Conservation (phyloP, 129 eudicot species). For the Flaveria linearis region DNA sequence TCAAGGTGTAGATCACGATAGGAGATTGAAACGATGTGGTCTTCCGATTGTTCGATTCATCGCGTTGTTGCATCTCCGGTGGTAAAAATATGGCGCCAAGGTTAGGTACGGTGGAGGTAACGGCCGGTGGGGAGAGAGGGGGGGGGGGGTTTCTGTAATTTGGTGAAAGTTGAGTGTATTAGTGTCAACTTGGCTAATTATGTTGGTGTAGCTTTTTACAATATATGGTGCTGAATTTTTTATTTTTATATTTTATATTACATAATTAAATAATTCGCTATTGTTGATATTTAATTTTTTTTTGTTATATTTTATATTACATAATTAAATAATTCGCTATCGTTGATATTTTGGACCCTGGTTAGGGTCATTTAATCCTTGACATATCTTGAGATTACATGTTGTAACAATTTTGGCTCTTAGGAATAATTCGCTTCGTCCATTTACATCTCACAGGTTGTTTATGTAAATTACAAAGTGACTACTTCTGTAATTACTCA, state of each 20-base stretch:
- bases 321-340: not conserved
- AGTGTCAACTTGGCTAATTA: conserved; percentile 49
- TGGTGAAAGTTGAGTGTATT: conserved; percentile 44
- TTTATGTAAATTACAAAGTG: too few species aligned
- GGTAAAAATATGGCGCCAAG: conserved; percentile 39
- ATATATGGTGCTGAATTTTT: conserved; percentile 25
- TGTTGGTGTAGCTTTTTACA: conserved; percentile 30
- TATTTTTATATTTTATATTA: not conserved
- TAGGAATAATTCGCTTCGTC: too few species aligned
- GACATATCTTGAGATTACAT: too few species aligned
- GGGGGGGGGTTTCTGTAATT: conserved; percentile 28
- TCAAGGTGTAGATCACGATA: conserved; percentile 46
- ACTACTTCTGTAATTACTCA: too few species aligned
- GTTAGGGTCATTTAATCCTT: too few species aligned
- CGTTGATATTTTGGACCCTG: too few species aligned
- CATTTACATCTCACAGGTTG: too few species aligned
- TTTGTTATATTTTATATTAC: not conserved
- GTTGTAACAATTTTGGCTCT: too few species aligned
- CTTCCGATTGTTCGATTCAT: conserved; percentile 8
- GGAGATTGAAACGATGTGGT: not conserved
- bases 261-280: not conserved
- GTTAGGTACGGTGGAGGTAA: conserved; percentile 4
- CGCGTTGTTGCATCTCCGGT: conserved; percentile 10
- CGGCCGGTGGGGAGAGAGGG: not conserved
- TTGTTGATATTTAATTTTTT: not conserved